phyloP scores from a whole-genome alignment of 2,329 filamentous ascomycete species.

The Rhinocladiella similis region DNA sequence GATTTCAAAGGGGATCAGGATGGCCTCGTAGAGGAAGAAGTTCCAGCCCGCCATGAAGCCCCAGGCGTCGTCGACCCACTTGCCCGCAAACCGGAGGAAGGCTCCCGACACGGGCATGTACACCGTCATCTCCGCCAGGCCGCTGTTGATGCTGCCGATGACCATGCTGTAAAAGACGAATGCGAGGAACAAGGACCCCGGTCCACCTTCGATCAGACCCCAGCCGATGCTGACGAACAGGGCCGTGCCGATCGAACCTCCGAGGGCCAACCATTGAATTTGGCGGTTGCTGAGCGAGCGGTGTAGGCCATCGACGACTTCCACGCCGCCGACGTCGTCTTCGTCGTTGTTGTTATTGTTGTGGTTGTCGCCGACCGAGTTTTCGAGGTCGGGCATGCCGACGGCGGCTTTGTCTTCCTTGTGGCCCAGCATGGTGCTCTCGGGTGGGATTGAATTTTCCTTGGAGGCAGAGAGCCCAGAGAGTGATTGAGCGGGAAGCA shows the following conservation, averaged over 20 bases:
- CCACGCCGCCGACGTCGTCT: neutral
- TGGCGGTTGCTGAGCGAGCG: constrained; percentile 14
- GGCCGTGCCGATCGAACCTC: constrained; percentile 39
- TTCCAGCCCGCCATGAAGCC: constrained; percentile 47
- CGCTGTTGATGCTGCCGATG: constrained; percentile 38
- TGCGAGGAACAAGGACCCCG: constrained; percentile 36
- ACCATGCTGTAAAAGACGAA: constrained; percentile 34
- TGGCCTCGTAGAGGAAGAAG: constrained; percentile 46
- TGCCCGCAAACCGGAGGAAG: constrained; percentile 40
- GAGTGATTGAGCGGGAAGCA: too few relatives aligned
- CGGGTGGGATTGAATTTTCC: too few relatives aligned
- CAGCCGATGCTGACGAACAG: constrained; percentile 39
- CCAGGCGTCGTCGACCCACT: constrained; percentile 47
- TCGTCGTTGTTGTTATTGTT: too few relatives aligned
- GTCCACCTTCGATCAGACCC: constrained; percentile 36
- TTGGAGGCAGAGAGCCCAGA: too few relatives aligned
- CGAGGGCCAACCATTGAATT: constrained; percentile 28
- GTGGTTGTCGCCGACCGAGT: neutral
- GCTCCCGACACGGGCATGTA: constrained; percentile 42
- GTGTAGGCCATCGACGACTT: constrained; percentile 11
- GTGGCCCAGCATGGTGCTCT: too few relatives aligned
- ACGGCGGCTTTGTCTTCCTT: too few relatives aligned
- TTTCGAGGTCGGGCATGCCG: neutral
- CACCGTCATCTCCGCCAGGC: constrained; percentile 46
- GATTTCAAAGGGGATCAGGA: constrained; percentile 42